These are phyloP conservation scores for Apiospora saccharicola DNA, from an alignment of 2,329 filamentous ascomycete species.

Conservation along the genomic window DNA sequence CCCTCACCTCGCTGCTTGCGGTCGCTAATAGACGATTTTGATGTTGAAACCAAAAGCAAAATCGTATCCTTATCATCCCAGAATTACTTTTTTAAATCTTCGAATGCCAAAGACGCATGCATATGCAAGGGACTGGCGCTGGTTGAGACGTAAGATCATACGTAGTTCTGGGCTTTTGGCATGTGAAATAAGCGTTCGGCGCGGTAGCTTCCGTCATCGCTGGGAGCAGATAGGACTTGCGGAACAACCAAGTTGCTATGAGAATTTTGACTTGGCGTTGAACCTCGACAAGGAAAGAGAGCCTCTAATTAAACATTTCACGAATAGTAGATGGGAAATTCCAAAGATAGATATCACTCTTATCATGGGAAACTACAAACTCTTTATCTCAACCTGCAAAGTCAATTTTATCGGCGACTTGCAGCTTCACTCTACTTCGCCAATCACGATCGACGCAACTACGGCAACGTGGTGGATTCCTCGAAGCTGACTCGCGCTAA, in stretches of 20 bases:
- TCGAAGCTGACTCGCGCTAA: slow-evolving; percentile 12
- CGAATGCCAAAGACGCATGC: not conserved
- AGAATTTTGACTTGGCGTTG: not conserved
- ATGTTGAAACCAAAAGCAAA: not conserved
- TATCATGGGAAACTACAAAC: not conserved
- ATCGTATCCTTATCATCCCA: not conserved
- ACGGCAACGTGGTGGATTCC: slow-evolving; percentile 13
- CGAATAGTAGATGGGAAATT: too few species aligned
- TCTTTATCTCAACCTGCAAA: not conserved
- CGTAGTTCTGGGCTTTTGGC: not conserved
- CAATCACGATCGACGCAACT: not conserved
- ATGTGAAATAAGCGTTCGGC: slow-evolving; percentile 2
- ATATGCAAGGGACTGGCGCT: not conserved
- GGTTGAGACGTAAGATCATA: not conserved
- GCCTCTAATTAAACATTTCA: too few species aligned
- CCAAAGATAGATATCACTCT: not conserved
- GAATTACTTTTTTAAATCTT: not conserved
- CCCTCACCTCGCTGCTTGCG: not conserved
- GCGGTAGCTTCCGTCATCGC: slow-evolving; percentile 8
- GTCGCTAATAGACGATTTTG: too few species aligned
- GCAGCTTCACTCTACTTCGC: not conserved
- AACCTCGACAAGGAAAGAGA: not conserved
- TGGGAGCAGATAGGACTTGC: not conserved
- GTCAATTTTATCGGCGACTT: not conserved
- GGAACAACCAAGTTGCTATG: not conserved